These are phyloP conservation scores for Citrullus mucosospermus DNA, from an alignment of 306 rosid species.

Conservation along the genomic window DNA sequence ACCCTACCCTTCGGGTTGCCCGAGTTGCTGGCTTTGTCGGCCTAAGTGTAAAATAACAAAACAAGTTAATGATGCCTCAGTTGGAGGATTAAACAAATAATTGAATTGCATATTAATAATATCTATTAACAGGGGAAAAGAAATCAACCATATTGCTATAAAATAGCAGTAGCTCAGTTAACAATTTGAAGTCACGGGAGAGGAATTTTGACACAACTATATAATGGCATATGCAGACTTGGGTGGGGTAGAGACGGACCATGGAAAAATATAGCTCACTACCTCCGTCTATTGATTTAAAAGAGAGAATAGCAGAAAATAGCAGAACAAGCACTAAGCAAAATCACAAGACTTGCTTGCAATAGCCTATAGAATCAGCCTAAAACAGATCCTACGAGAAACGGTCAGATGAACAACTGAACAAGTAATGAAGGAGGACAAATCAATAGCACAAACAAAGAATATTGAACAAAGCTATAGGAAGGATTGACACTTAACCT, in stretches of 20 bases:
- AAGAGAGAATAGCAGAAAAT: background rate
- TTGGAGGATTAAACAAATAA: background rate
- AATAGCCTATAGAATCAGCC: background rate
- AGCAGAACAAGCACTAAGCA: background rate
- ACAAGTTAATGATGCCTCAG: background rate
- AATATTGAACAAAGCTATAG: background rate
- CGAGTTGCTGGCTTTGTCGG: constrained; percentile 17
- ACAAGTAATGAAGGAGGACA: background rate
- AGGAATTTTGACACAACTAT: background rate
- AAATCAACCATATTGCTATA: background rate
- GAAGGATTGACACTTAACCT: background rate
- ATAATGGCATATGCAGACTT: background rate
- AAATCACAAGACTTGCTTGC: background rate
- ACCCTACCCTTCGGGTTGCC: constrained; percentile 16
- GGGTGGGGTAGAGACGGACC: background rate
- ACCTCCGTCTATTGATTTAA: background rate
- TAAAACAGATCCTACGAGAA: background rate
- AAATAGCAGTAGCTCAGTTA: background rate
- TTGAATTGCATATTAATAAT: background rate
- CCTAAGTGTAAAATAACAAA: constrained; percentile 15
- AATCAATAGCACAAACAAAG: background rate
- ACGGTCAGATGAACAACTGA: background rate
- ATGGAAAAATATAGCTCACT: background rate
- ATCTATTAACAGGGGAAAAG: background rate
- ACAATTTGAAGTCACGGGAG: background rate